phyloP scores from a whole-genome alignment of 176 grass and related monocot species.

The Chrysopogon serrulatus region DNA sequence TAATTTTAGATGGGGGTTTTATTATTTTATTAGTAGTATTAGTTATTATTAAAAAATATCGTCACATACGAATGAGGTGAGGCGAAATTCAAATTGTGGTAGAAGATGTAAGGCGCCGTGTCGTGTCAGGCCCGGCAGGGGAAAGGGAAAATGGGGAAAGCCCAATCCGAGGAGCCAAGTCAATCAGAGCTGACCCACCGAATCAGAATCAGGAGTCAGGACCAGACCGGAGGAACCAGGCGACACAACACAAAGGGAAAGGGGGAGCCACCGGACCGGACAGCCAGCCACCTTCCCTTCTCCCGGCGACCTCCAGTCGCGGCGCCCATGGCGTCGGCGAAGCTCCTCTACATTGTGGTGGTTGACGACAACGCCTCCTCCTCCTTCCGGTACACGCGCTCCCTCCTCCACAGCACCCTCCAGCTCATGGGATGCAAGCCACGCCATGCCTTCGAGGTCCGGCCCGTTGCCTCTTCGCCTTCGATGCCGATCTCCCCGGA shows the following conservation, averaged over 20 bases:
- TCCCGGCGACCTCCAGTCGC: neutral
- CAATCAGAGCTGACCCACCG: neutral
- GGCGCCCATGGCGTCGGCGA: slow-evolving; percentile 43
- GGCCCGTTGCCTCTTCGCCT: too few relatives aligned
- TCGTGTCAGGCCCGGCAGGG: neutral
- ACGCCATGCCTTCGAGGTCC: slow-evolving; percentile 84
- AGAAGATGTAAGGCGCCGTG: neutral
- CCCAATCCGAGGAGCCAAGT: neutral
- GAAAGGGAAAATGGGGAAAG: neutral
- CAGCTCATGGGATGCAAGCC: slow-evolving; percentile 97
- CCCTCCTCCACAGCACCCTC: slow-evolving; percentile 79
- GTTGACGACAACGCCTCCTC: slow-evolving; percentile 45
- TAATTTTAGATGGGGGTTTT: too few relatives aligned
- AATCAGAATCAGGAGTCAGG: neutral
- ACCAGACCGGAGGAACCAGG: neutral
- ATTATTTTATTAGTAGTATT: too few relatives aligned
- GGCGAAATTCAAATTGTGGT: neutral
- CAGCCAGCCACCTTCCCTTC: slow-evolving; percentile 11
- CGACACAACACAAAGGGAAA: neutral
- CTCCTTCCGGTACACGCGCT: slow-evolving; percentile 91
- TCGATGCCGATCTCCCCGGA: neutral
- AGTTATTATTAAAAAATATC: too few relatives aligned
- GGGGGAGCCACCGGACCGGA: neutral
- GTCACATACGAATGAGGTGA: neutral
- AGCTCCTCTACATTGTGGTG: slow-evolving; percentile 84